Conservation (phyloP, 176 grass and related monocot genomes). For the Eragrostis curvula region DNA sequence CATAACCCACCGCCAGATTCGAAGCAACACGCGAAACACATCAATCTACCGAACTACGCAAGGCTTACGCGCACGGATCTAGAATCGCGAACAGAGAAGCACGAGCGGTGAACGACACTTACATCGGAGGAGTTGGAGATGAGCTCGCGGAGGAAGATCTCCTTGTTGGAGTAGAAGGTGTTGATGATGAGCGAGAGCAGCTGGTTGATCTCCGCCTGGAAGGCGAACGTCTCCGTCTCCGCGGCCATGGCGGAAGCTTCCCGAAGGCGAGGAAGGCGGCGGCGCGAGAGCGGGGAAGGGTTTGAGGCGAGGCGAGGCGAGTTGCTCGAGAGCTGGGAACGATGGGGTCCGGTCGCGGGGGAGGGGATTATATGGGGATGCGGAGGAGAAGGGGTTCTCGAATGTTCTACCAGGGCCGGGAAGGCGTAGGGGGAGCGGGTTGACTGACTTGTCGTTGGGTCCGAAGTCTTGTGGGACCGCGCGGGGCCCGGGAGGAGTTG, state of each 20-base stretch:
- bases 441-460: slow-evolving; percentile 19
- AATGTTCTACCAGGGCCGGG: slow-evolving; percentile 61
- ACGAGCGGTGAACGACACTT: background rate
- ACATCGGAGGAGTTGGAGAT: slow-evolving; percentile 95
- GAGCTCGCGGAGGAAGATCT: slow-evolving; percentile 96
- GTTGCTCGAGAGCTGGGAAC: background rate
- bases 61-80: background rate
- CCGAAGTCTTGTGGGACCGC: background rate
- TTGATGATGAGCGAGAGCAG: slow-evolving; percentile 94
- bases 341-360: background rate
- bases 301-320: background rate
- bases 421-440: background rate
- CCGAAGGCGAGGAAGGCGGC: background rate
- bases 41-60: background rate
- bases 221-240: slow-evolving; percentile 92
- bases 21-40: background rate
- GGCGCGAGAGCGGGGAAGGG: background rate
- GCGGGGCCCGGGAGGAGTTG: background rate
- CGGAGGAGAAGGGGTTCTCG: slow-evolving; percentile 46
- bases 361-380: slow-evolving; percentile 32
- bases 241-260: slow-evolving; percentile 59
- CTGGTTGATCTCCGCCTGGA: slow-evolving; percentile 99
- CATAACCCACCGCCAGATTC: background rate
- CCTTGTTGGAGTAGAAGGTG: slow-evolving; percentile 99
- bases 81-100: background rate